phyloP scores from a whole-genome alignment of 202 grass and related monocot genomes.

The Panicum hallii region DNA sequence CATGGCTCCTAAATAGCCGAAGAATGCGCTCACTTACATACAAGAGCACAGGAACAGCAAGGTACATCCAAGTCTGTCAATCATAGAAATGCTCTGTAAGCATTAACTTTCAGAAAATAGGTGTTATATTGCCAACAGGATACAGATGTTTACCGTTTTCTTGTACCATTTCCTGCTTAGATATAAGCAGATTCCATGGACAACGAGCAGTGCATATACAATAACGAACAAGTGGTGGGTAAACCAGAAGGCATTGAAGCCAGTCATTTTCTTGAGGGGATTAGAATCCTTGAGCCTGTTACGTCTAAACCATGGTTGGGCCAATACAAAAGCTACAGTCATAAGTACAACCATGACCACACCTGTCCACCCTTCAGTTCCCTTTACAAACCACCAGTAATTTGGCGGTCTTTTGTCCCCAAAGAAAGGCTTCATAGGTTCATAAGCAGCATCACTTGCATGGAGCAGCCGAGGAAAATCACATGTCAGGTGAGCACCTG shows the following conservation, averaged over 20 bases:
- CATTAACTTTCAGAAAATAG: conserved; percentile 13
- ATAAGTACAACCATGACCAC: conserved; percentile 77
- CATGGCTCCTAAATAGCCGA: conserved; percentile 85
- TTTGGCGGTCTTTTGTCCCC: conserved; percentile 65
- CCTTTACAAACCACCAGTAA: conserved; percentile 94
- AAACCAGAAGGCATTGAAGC: conserved; percentile 95
- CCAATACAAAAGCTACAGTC: conserved; percentile 75
- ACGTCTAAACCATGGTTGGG: conserved; percentile 86
- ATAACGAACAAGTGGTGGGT: conserved; percentile 85
- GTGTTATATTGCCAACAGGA: background rate
- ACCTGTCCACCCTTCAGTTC: conserved; percentile 87
- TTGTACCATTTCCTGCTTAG: conserved; percentile 86
- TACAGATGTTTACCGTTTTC: conserved; percentile 70
- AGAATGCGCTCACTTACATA: conserved; percentile 78
- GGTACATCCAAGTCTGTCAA: conserved; percentile 95
- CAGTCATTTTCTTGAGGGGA: conserved; percentile 77
- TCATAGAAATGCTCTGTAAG: conserved; percentile 28
- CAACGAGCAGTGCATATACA: conserved; percentile 73
- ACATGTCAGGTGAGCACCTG: conserved; percentile 71
- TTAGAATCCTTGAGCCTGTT: conserved; percentile 73
- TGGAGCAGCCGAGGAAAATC: conserved; percentile 79
- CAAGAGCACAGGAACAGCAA: conserved; percentile 73
- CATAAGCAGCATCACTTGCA: conserved; percentile 62
- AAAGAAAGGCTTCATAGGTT: conserved; percentile 79
- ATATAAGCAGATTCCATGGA: conserved; percentile 76